These are phyloP conservation scores for Takakia lepidozioides DNA, from an alignment of 225 moss, liverwort and hornwort genomes.

Conservation along the genomic window DNA sequence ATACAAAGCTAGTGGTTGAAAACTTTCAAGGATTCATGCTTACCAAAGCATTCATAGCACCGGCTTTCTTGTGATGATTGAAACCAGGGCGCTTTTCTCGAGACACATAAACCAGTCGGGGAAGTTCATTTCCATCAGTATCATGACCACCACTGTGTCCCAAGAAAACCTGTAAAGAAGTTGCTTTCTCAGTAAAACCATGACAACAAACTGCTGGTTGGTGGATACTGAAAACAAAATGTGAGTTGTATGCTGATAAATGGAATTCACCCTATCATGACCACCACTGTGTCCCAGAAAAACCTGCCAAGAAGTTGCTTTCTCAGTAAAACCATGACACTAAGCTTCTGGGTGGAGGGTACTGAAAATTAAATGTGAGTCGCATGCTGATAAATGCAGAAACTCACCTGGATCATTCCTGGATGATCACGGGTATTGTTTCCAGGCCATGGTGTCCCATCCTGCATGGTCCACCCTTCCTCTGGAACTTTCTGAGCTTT, in stretches of 20 bases:
- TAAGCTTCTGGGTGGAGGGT: no score
- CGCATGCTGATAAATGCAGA: no score
- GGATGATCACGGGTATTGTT: constrained; percentile 90
- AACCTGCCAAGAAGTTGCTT: no score
- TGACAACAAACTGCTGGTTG: no score
- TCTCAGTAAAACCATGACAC: no score
- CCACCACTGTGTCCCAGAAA: constrained; percentile 93
- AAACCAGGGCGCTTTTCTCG: constrained; percentile 93
- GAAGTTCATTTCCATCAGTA: constrained; percentile 87
- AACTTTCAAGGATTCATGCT: no score
- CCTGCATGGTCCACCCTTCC: constrained; percentile 99
- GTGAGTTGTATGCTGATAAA: no score
- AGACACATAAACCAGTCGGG: constrained; percentile 88
- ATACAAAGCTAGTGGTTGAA: no score
- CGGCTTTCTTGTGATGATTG: constrained; percentile 95
- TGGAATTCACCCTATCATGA: no score
- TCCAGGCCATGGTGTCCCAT: constrained; percentile 98
- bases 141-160: constrained; percentile 93
- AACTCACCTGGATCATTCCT: constrained; percentile 89
- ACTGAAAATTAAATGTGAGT: no score
- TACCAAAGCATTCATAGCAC: constrained; percentile 90
- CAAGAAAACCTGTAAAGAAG: constrained; percentile 83
- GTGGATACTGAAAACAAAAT: no score
- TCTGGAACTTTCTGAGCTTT: constrained; percentile 87
- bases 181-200: no score